Base-by-base conservation (phyloP, 768 basidiomycete genomes). In the Fistulinella prunicolor region DNA sequence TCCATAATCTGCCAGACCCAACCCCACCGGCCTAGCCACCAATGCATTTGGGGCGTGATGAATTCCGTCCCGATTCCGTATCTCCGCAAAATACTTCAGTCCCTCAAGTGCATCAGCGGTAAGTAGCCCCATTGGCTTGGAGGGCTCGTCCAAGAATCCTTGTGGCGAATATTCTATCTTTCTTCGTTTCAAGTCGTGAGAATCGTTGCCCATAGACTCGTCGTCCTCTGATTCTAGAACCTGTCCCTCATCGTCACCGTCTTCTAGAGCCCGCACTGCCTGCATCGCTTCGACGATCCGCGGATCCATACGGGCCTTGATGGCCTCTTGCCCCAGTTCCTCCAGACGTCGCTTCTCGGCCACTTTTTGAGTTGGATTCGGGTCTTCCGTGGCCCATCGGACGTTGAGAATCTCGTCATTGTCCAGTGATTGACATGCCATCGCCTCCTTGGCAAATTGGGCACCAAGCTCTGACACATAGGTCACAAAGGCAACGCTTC, bases 341-440 rank as follows among this genome's bases (percentile, higher is more conserved):
- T 93, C 88, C 23, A 99, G 65, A 12, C 94, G 76, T 9, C 79
- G 75, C 60, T 93, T 88, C 68, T 98, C 96, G 0, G 81, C 79
- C 8, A 87, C 83, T 59, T 94, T 94, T 53, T 87, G 83, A 0
- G 82, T 82, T 1, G 95, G 96, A 65, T 99, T 99, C 1, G 96
- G 96, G 65, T 99, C 96, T 63, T 96, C 95, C 0, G 95, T 98
- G 29, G 96, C 96, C 96, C 96, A 99, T 40, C 95, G 86, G 44
- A 98, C 94, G 68, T 99, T 99, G 51, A 98, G 78, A 51, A 97
- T 94, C 62, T 99, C 96, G 64, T 96, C 94, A 59, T 92, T 89
- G 64, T 98, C 96, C 54, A 98, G 76, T 16, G 90, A 94, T 69
- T 99, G 96, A 68, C 94, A 94, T 14, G 95, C 92, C 96, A 99